These are phyloP conservation scores for Domatiomyces globalis DNA, from an alignment of 2,329 filamentous ascomycete species.

Conservation along the genomic window DNA sequence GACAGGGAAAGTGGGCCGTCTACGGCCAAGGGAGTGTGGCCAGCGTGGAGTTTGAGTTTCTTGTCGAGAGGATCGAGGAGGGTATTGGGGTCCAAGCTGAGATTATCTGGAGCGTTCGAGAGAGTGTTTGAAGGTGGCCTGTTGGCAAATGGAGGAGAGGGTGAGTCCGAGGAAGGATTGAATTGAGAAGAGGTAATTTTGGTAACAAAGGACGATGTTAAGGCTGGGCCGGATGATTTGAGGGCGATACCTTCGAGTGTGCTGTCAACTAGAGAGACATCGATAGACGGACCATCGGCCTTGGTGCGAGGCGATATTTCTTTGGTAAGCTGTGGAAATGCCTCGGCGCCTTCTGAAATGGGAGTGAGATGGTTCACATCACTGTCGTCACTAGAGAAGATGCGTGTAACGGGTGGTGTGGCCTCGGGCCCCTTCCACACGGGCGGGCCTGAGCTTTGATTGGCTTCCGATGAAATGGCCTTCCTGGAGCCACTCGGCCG, in stretches of 20 bases:
- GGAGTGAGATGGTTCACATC: slow-evolving; percentile 17
- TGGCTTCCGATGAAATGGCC: slow-evolving; percentile 6
- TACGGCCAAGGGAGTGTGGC: slow-evolving; percentile 32
- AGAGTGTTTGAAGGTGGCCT: not conserved
- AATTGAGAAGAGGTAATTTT: slow-evolving; percentile 31
- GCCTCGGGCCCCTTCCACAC: slow-evolving; percentile 33
- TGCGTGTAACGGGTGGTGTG: slow-evolving; percentile 27
- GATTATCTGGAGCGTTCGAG: slow-evolving; percentile 23
- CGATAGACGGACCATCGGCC: slow-evolving; percentile 20
- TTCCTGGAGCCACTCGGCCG: not conserved
- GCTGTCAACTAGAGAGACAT: slow-evolving; percentile 33
- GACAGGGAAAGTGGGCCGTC: slow-evolving; percentile 24
- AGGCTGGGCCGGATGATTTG: slow-evolving; percentile 27
- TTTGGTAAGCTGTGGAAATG: slow-evolving; percentile 25
- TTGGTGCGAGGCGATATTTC: slow-evolving; percentile 22
- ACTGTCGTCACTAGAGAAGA: slow-evolving; percentile 26
- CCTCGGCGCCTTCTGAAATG: slow-evolving; percentile 21
- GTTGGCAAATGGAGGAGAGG: slow-evolving; percentile 11
- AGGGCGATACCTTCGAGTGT: slow-evolving; percentile 34
- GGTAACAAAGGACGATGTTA: slow-evolving; percentile 30
- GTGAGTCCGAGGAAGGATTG: slow-evolving; percentile 19
- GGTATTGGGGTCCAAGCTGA: slow-evolving; percentile 13
- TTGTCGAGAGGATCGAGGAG: slow-evolving; percentile 26
- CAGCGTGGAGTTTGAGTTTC: slow-evolving; percentile 29
- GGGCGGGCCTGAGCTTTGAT: slow-evolving; percentile 18